Base-by-base conservation (phyloP, 2,329 filamentous ascomycete species). In the Botrytis paeoniae region DNA sequence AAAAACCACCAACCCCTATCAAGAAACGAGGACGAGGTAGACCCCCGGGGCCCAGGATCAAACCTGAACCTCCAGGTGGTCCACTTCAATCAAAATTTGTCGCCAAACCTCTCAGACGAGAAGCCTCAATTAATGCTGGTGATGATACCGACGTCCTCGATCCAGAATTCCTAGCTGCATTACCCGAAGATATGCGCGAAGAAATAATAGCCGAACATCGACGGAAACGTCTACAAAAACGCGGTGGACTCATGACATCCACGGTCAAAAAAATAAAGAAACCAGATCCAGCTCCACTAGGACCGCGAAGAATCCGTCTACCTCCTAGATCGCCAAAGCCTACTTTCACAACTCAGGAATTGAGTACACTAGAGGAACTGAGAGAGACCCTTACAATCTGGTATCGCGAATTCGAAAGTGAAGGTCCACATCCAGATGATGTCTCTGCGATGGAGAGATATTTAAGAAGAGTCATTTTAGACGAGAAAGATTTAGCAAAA, bases 381-480 rank as follows among this genome's bases (percentile, higher is more conserved):
- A 88, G 94, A 62, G 86, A 89, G 54, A 93, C 94, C 79, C 84
- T 98, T 22, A 88, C 85, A 71, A 89, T 89, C 6, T 99, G 96
- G 96, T 87, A 94, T 76, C 80, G 83, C 4, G 89, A 91, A 74
- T 97, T 95, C 74, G 84, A 82, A 51, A 85, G 85, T 8, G 91
- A 95, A 4, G 94, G 93, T 0, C 96, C 96, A 1, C 94, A 96
- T 81, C 83, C 83, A 0, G 89, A 92, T 73, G 96, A 99, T 81
- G 91, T 95, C 0, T 86, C 86, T 59, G 90, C 95, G 54, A 85
- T 98, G 74, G 88, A 87, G 71, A 87, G 85, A 78, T 98, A 97
- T 81, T 81, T 98, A 43, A 84, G 81, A 8, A 87, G 87, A 39
- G 93, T 98, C 0, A 86, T 97, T 0, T 74, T 83, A 1, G 91